A percentile compares a stretch with the other conserved stretches of the same genome.
phyloP scores from a whole-genome alignment of 2,329 filamentous ascomycete species.

The Paracoccidioides brasiliensis region DNA sequence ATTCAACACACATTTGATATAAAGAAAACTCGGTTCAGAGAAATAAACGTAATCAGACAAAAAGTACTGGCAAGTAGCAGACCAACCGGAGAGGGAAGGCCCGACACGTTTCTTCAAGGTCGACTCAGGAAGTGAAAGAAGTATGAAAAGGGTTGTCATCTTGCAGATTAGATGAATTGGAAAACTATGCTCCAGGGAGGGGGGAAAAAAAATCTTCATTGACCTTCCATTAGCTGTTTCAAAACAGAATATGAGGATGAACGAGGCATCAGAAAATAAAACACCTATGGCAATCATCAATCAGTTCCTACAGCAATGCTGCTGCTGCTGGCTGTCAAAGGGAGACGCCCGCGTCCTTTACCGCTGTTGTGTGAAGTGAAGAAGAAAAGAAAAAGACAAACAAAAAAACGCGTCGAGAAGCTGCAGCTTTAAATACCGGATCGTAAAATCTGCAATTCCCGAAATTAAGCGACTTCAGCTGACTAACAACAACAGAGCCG shows the following conservation, averaged over 20 bases:
- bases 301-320: too few species aligned
- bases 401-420: slow-evolving; percentile 5
- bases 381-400: slow-evolving; percentile 11
- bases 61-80: slow-evolving; percentile 61
- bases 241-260: too few species aligned
- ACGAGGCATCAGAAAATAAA: too few species aligned
- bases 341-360: not conserved
- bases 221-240: not conserved
- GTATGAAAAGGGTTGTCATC: slow-evolving; percentile 48
- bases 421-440: slow-evolving; percentile 1
- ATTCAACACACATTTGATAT: not conserved
- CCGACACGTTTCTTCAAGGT: slow-evolving; percentile 51
- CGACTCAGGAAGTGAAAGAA: slow-evolving; percentile 56
- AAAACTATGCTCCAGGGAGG: not conserved
- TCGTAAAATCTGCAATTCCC: slow-evolving; percentile 3
- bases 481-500: slow-evolving; percentile 4
- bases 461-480: slow-evolving; percentile 8
- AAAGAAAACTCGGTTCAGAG: not conserved
- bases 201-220: not conserved
- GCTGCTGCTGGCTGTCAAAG: not conserved
- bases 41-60: slow-evolving; percentile 42
- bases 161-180: slow-evolving; percentile 18
- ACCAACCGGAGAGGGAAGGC: slow-evolving; percentile 49
- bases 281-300: too few species aligned
- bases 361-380: not conserved